A percentile compares a stretch with the other conserved stretches of the same genome.
Evolutionary conservation across 345 rosid genomes (phyloP).

Genomic region (Adansonia digitata): DNA sequence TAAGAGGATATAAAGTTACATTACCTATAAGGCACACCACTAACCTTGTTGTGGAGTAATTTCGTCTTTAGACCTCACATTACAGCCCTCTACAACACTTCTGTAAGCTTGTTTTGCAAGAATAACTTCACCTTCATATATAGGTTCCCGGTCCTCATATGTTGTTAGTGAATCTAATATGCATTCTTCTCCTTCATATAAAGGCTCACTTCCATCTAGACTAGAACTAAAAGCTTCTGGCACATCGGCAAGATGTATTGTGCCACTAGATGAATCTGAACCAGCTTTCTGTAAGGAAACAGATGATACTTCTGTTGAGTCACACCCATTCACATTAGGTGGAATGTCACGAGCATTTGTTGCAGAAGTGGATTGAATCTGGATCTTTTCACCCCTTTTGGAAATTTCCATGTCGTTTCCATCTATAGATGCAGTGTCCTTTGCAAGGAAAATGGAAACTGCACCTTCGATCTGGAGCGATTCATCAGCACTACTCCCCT

Average conservation of each 20-base stretch:
- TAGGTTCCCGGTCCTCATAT: slow-evolving; percentile 67
- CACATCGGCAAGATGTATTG: slow-evolving; percentile 42
- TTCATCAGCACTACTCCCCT: slow-evolving; percentile 19
- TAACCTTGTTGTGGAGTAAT: slow-evolving; percentile 74
- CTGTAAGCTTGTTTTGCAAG: slow-evolving; percentile 78
- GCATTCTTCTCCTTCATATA: slow-evolving; percentile 97
- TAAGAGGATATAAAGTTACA: background rate
- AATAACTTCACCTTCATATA: slow-evolving; percentile 94
- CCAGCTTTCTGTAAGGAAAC: slow-evolving; percentile 29
- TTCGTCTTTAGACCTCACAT: slow-evolving; percentile 40
- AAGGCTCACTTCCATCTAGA: slow-evolving; percentile 76
- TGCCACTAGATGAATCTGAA: slow-evolving; percentile 47
- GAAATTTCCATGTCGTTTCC: slow-evolving; percentile 18
- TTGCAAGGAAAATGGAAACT: slow-evolving; percentile 24
- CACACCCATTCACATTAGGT: slow-evolving; percentile 27
- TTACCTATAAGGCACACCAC: slow-evolving; percentile 2
- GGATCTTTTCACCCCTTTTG: slow-evolving; percentile 20
- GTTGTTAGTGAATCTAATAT: slow-evolving; percentile 55
- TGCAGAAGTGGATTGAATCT: slow-evolving; percentile 20
- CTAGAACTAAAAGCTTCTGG: slow-evolving; percentile 48
- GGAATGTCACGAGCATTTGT: slow-evolving; percentile 29
- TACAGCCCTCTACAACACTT: slow-evolving; percentile 28
- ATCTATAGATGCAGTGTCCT: slow-evolving; percentile 20
- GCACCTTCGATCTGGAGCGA: slow-evolving; percentile 26
- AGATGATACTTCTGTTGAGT: slow-evolving; percentile 17